Percentiles rank a stretch among this genome's conserved stretches.
phyloP scores from a whole-genome alignment of 1,284 basidiomycete genomes.

The Moesziomyces parantarcticus region DNA sequence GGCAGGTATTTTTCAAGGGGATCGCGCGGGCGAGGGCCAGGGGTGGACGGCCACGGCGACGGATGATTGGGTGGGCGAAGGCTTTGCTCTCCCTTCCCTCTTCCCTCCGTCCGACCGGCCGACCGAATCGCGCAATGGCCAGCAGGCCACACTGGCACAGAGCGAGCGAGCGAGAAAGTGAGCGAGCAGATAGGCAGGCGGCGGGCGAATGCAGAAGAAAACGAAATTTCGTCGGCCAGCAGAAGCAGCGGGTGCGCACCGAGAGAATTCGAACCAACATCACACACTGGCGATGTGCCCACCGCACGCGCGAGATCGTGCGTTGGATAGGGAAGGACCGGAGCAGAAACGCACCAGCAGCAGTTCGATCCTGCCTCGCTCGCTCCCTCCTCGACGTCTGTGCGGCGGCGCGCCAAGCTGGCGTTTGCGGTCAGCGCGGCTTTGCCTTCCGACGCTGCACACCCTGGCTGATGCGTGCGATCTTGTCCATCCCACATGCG shows the following conservation, averaged over 20 bases:
- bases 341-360: slow-evolving; percentile 16
- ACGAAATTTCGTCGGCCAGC: slow-evolving; percentile 11
- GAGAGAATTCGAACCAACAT: slow-evolving; percentile 10
- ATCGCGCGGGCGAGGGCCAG: slow-evolving; percentile 13
- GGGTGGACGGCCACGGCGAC: slow-evolving; percentile 11
- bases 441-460: too few relatives aligned
- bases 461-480: too few relatives aligned
- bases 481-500: too few relatives aligned
- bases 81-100: background rate
- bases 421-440: slow-evolving; percentile 1
- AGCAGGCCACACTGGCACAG: background rate
- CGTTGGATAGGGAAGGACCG: slow-evolving; percentile 42
- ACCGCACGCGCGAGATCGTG: slow-evolving; percentile 19
- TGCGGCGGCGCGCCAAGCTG: slow-evolving; percentile 15
- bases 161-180: slow-evolving; percentile 4
- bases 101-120: slow-evolving; percentile 2
- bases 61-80: slow-evolving; percentile 19
- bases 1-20: slow-evolving; percentile 41
- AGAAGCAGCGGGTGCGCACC: background rate
- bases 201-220: slow-evolving; percentile 1
- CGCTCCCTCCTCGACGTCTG: background rate
- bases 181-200: background rate
- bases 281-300: slow-evolving; percentile 27
- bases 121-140: slow-evolving; percentile 2
- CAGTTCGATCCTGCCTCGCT: slow-evolving; percentile 17